Base-by-base conservation (phyloP, 345 rosid species). In the Cardamine chenopodiifolia region DNA sequence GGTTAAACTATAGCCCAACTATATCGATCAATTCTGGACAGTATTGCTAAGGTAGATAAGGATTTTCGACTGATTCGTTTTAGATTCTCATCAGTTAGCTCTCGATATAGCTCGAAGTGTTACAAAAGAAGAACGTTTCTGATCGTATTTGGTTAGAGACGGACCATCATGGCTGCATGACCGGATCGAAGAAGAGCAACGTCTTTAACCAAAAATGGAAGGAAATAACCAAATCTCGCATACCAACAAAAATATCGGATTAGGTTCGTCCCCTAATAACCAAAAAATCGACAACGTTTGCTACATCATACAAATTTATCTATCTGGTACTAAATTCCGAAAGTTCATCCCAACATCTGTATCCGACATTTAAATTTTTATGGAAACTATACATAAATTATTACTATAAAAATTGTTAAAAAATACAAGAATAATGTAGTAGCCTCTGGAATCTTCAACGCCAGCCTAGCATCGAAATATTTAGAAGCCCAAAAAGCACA, bases 381-480 rank as follows among this genome's bases (percentile, higher is more conserved):
- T 52, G n/a, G 4, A 52, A 52, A 14, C 3, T 52, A 14, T 22
- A 50, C 23, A 50, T 11, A 20, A 10, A 50, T 52, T 48, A 48
- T 13, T 52, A 52, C n/a, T 40, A 14, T 14, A 40, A 14, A 20
- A 8, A 22, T 2, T 3, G 53, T 8, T 34, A 32, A 32, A 48
- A 18, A 13, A 13, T 0, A 6, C 17, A 14, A 25, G 15, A 57
- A 29, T 37, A 40, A 18, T 25, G n/a, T 23, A 42, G 25, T 20
- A 23, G 34, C 7, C 40, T 45, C 57, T 19, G 17, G 74, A 70
- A 70, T 57, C n/a, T 31, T 70, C 53, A 29, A 44, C 34, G 32
- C 22, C 28, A 56, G 15, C 66, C 31, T 20, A 5, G 72, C 48
- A 67, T 15, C 34, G n/a, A 67, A 20, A 19, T 15, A 2, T 29